Evolutionary conservation across 108 stramenopile species (phyloP), one percentile per base, ranked within the genome.

Genomic region (Chaetoceros tenuissimus): DNA sequence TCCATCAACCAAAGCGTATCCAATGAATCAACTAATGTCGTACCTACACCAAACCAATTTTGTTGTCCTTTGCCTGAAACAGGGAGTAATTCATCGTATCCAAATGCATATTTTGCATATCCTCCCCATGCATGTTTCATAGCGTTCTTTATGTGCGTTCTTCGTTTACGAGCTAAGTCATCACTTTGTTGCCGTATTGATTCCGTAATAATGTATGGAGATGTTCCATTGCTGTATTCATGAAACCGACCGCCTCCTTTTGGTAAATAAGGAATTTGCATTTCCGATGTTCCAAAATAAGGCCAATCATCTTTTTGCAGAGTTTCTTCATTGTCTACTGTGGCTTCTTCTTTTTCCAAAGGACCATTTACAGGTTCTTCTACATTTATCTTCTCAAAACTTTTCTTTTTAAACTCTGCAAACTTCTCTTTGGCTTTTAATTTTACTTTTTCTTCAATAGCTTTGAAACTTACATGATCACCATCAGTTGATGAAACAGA

Each of bases 1-100:
- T 79, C 93, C 90, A 97, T 92, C 34, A 99, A 63, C 94, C 96
- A 98, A 3, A 98, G 71, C 0, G 97, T 97, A 73, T 97, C 96
- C 31, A 98, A 71, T n/a, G 89, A 68, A 72, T 98, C 96, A 17
- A 99, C 89, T 31, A 96, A 53, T 19, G 96, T 97, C 25, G 94
- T 85, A 13, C 91, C 97, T 66, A 95, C 76, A 24, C 84, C 87
- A n/a, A 87, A 89, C 86, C 94, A 94, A 27, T 74, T 70, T 30
- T 73, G 67, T 49, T 51, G 51, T 1, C 75, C 77, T 7, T n/a
- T 31, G 24, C 58, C 51, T 0, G 76, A 68, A 24, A 62, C 43
- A 1, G 96, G 96, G 20, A 61, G 51, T n/a, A 95, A 18, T 55
- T 91, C 89, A 68, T 95, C 94, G 52, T 60, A 62, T 1, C 94